Base-by-base conservation (phyloP, 441 rosid genomes). In the Sinapis alba region DNA sequence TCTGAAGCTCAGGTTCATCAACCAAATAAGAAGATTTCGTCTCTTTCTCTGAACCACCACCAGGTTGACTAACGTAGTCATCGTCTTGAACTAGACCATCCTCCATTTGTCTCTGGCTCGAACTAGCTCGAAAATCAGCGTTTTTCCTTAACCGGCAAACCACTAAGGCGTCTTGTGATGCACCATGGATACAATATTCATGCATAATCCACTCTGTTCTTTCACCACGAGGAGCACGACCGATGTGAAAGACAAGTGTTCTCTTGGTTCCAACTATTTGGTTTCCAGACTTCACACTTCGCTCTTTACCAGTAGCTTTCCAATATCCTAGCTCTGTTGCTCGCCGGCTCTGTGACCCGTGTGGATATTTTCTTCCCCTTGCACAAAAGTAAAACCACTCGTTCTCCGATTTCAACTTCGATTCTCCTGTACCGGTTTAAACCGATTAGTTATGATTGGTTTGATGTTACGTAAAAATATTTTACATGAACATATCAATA, bases 151-250 rank as follows among this genome's bases (percentile, higher is more conserved):
- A 84, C 26, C 97, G 93, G 82, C 98, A 94, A 54, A 90, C 84
- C 34, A 94, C 98, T 34, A 88, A 81, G n/a, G 97, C 82, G 20
- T 94, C 91, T 92, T 94, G 78, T 27, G 32, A 65, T 21, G 75
- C 79, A 6, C 90, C 91, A 1, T 75, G 61, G 88, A 86, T 79
- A 71, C 93, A 88, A 63, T 84, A 94, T 71, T 94, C 97, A 20
- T 92, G 97, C 93, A 94, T 87, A 64, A 90, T 94, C 97, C 99
- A 92, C 72, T 92, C 97, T 0, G 99, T 94, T 77, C 97, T 84
- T 61, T 94, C 94, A 7, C 97, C 99, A 21, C 86, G 88, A 1
- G 99, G 97, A 1, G 96, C 99, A 27, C 97, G 96, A 58, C 99
- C 97, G 0, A 70, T 24, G 71, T 94, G 98, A 77, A 94, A 94